Base-by-base conservation (phyloP, 805 yeast species). In the Sugiyamaella valdiviana region DNA sequence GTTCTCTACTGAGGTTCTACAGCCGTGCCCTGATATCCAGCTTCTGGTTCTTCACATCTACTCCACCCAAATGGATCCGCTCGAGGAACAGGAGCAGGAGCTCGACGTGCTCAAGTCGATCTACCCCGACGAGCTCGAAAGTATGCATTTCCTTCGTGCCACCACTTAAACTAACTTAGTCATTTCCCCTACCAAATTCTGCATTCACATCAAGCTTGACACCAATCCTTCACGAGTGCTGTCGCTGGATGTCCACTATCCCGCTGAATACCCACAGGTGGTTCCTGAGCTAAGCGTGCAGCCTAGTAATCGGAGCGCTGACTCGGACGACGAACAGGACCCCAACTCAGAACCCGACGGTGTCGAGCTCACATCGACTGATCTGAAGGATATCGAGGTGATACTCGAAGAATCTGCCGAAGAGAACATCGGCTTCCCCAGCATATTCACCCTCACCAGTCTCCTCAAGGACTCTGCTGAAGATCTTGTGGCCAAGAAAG, bases 31-130 rank as follows among this genome's bases (percentile, higher is more conserved):
- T n/a, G 9, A 26, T 26, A 26, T 26, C 29, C 32, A 26, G 10
- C 3, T 26, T 26, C 21, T 36, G 10, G 39, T 17, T 6, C 44
- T 26, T 24, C 32, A 20, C 12, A 14, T 5, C 14, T 29, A 20
- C 17, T 39, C 15, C 42, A 26, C 32, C 3, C 6, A 23, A 17
- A 86, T 86, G 95, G 90, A 85, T 58, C 77, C 82, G 49, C 62
- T 66, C 45, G 96, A 86, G 64, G 97, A 93, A 62, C 97, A 91
- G 63, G 65, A 62, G 23, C 96, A 91, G 67, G 99, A 91, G 65
- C 64, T 93, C 41, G 97, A 90, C 65, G 89, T 93, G 45, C 75
- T 91, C 50, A 82, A 86, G 62, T 82, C 95, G 15, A 91, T 91
- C 48, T 91, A 93, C 63, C 99, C 98, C 5, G 97, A 91, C 62